These are phyloP conservation scores for Paramecium sexaurelia DNA, from an alignment of 73 alveolate genomes.

Conservation along the genomic window DNA sequence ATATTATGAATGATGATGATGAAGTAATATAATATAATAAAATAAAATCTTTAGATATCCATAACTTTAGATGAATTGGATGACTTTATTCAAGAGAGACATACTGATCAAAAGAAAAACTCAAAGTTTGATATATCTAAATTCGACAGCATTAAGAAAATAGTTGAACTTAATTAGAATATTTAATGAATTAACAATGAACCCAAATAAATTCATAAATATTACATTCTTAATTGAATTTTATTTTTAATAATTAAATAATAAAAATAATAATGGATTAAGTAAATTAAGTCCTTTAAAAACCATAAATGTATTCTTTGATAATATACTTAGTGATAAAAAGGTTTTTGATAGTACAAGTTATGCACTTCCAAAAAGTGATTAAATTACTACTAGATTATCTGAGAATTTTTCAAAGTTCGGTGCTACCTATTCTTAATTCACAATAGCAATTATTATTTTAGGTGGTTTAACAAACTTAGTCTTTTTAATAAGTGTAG, in stretches of 20 bases:
- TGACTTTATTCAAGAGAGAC: not conserved
- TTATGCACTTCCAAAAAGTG: conserved; percentile 36
- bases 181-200: not conserved
- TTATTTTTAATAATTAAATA: not conserved
- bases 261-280: not conserved
- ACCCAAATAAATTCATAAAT: too few species aligned
- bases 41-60: not conserved
- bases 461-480: conserved; percentile 49
- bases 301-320: not conserved
- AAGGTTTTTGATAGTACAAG: not conserved
- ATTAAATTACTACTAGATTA: not conserved
- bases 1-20: not conserved
- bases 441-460: not conserved
- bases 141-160: not conserved
- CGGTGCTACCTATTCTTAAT: conserved; percentile 9
- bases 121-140: not conserved
- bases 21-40: not conserved
- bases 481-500: not conserved
- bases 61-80: not conserved
- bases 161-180: not conserved
- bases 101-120: not conserved
- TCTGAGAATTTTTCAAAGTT: not conserved
- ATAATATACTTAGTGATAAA: not conserved
- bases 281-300: not conserved
- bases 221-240: too few species aligned